These are phyloP conservation scores for Candida neerlandica DNA, from an alignment of 1,139 yeast genomes.

Conservation along the genomic window DNA sequence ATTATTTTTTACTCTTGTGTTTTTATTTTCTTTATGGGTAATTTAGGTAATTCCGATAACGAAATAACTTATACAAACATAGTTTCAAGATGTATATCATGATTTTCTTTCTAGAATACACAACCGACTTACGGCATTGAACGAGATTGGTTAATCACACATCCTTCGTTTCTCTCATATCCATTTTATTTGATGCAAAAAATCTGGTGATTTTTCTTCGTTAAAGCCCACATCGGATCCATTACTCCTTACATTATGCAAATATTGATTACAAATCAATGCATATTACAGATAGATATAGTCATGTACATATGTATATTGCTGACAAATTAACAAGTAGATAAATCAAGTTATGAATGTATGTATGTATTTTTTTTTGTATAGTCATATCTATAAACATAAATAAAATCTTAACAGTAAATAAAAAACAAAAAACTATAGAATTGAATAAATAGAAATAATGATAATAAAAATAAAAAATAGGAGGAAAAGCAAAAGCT, in stretches of 20 bases:
- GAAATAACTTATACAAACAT: too few relatives aligned
- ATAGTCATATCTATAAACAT: constrained; percentile 6
- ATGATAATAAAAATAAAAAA: not conserved
- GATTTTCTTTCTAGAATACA: too few relatives aligned
- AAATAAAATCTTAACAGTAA: not conserved
- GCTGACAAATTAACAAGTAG: too few relatives aligned
- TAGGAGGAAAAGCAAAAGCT: not conserved
- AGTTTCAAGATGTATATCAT: too few relatives aligned
- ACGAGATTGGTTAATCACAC: constrained; percentile 1
- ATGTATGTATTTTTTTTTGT: constrained; percentile 2
- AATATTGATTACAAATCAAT: not conserved
- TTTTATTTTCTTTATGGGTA: not conserved
- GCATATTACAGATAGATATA: too few relatives aligned
- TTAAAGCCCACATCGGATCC: too few relatives aligned
- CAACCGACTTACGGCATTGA: constrained; percentile 5
- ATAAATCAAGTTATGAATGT: too few relatives aligned
- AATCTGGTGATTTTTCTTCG: not conserved
- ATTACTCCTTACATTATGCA: too few relatives aligned
- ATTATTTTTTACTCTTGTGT: not conserved
- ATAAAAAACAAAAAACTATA: too few relatives aligned
- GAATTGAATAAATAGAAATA: not conserved
- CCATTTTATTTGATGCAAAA: not conserved
- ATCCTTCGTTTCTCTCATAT: too few relatives aligned
- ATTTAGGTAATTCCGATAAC: constrained; percentile 5
- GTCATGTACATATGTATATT: too few relatives aligned